Base-by-base conservation (phyloP, 805 yeast species). In the Sugiyamaella valdiviana region DNA sequence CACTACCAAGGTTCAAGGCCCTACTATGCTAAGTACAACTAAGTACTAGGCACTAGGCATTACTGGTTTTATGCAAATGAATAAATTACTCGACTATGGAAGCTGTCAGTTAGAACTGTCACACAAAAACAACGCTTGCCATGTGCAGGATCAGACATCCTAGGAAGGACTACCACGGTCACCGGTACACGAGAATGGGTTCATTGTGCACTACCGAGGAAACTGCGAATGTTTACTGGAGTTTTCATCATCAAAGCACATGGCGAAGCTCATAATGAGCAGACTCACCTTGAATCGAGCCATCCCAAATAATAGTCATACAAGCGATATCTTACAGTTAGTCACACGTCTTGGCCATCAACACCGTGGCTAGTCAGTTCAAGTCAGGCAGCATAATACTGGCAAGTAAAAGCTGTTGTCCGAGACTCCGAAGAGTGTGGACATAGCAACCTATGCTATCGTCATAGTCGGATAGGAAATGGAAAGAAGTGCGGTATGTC, bases 191-290 rank as follows among this genome's bases (percentile, higher is more conserved):
- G 51, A 51, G 56, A 51, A 52, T 62, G 64, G 70, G 70, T 64
- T 66, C 68, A 56, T 50, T 61, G 70, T 59, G 53, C 59, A 65
- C 71, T 66, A 67, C 71, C 70, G 71, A 65, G 71, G 71, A 66
- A 66, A 66, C 71, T 66, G 71, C 71, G 71, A 66, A 66, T 66
- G 71, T 66, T 65, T 54, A 62, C 39, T 52, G 48, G 51, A 35
- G 37, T 56, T 63, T 62, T 66, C 70, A 63, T 66, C 69, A 65
- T 56, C 55, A 56, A 59, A 51, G 51, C 36, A 17, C 7, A n/a
- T 17, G 20, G 14, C 14, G 26, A 15, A 23, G 23, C 26, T 35
- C 26, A 36, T 22, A 39, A 35, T 48, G 26, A 42, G 36, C 36
- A 20, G 45, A 40, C 15, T 16, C 36, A 51, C 41, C 23, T 36